phyloP scores from a whole-genome alignment of 768 basidiomycete species.

The Russula virescens region DNA sequence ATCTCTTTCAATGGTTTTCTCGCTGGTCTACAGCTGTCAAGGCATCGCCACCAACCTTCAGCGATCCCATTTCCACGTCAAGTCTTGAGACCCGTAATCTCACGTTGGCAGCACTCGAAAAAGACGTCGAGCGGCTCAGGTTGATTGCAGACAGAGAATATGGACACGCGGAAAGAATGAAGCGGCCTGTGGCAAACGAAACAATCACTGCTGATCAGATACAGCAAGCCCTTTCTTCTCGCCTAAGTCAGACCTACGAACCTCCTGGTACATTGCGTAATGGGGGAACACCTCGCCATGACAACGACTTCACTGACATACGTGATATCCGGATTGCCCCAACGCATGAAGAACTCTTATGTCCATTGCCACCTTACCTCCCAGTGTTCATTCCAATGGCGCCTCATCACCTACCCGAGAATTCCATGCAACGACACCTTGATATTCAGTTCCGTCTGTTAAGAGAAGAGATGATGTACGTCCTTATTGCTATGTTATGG shows the following conservation, averaged over 20 bases:
- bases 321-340: slow-evolving; percentile 60
- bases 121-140: slow-evolving; percentile 31
- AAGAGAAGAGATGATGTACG: slow-evolving; percentile 65
- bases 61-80: slow-evolving; percentile 37
- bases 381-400: slow-evolving; percentile 57
- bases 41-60: slow-evolving; percentile 38
- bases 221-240: slow-evolving; percentile 37
- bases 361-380: slow-evolving; percentile 44
- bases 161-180: slow-evolving; percentile 29
- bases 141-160: slow-evolving; percentile 50
- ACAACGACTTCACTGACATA: slow-evolving; percentile 60
- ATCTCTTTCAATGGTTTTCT: slow-evolving; percentile 42
- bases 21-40: slow-evolving; percentile 43
- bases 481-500: neutral
- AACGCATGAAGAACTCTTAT: slow-evolving; percentile 59
- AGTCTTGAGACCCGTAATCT: slow-evolving; percentile 34
- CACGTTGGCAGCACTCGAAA: slow-evolving; percentile 33
- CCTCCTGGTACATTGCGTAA: slow-evolving; percentile 48
- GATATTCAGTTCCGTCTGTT: slow-evolving; percentile 74
- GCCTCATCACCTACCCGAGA: slow-evolving; percentile 52
- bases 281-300: slow-evolving; percentile 50
- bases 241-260: slow-evolving; percentile 40
- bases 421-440: slow-evolving; percentile 58
- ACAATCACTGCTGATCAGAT: slow-evolving; percentile 21
- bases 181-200: neutral